A percentile compares a stretch with the other conserved stretches of the same genome.
Evolutionary conservation across 2,329 filamentous ascomycete species (phyloP).

Genomic region (Colletotrichum tabaci): DNA sequence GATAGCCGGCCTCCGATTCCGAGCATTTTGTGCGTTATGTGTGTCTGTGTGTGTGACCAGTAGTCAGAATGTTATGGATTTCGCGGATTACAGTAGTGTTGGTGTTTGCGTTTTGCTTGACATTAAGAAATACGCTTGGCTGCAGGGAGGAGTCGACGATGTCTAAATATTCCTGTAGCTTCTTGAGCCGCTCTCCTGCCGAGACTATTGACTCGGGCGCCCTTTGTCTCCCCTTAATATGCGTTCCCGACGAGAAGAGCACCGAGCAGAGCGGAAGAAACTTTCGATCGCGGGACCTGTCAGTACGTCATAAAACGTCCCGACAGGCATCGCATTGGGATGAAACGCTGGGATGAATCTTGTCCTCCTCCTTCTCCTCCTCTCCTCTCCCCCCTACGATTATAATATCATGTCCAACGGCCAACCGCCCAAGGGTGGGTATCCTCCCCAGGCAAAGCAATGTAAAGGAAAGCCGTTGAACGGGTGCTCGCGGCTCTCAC

Average conservation of each 20-base stretch:
- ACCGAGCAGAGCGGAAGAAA: conserved; percentile 8
- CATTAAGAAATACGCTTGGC: not conserved
- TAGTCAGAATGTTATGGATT: not conserved
- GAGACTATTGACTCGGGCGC: not conserved
- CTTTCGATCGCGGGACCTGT: conserved; percentile 33
- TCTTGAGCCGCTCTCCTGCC: not conserved
- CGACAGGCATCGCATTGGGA: conserved; percentile 27
- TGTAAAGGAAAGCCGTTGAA: conserved; percentile 2
- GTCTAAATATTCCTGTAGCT: not conserved
- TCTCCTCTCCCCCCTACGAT: not conserved
- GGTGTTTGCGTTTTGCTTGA: not conserved
- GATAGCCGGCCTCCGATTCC: conserved; percentile 37
- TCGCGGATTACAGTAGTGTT: not conserved
- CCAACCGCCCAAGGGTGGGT: conserved; percentile 1
- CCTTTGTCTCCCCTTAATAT: conserved; percentile 32
- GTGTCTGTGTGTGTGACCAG: too few relatives aligned
- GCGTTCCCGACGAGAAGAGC: conserved; percentile 13
- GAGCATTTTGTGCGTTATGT: conserved; percentile 17
- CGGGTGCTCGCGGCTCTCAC: not conserved
- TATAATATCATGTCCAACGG: not conserved
- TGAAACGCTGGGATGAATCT: conserved; percentile 41
- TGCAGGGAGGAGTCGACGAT: not conserved
- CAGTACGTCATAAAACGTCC: conserved; percentile 39
- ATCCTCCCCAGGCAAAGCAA: not conserved
- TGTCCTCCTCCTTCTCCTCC: not conserved